These are phyloP conservation scores for Tuber aestivum DNA, from an alignment of 495 filamentous ascomycete species.

Conservation along the genomic window DNA sequence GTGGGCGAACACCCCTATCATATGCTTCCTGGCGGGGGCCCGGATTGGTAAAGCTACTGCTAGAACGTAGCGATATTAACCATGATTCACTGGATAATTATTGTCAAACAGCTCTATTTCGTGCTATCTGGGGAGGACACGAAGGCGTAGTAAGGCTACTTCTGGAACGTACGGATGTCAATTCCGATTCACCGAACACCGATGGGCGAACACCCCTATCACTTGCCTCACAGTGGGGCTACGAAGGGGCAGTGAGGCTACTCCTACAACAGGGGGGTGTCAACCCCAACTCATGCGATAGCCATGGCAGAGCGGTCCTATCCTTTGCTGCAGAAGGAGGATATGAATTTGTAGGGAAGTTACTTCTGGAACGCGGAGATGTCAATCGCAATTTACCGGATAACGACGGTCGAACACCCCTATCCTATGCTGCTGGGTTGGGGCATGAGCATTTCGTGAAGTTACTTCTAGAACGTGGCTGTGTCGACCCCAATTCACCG, in stretches of 20 bases:
- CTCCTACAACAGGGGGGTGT: background rate
- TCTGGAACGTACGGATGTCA: background rate
- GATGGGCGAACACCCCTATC: background rate
- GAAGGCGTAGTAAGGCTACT: background rate
- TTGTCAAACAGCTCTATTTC: background rate
- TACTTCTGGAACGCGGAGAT: too few relatives aligned
- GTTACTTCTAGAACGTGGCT: too few relatives aligned
- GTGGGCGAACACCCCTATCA: too few relatives aligned
- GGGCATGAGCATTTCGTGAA: too few relatives aligned
- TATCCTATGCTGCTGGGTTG: too few relatives aligned
- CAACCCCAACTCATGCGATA: background rate
- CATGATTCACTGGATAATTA: background rate
- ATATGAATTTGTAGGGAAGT: too few relatives aligned
- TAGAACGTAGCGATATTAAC: background rate
- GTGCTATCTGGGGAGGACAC: background rate
- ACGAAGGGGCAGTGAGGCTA: background rate
- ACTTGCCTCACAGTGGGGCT: fast-evolving
- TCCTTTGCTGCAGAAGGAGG: too few relatives aligned
- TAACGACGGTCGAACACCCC: too few relatives aligned
- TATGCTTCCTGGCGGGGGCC: too few relatives aligned
- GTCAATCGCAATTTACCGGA: too few relatives aligned
- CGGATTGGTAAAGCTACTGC: background rate
- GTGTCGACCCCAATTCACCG: too few relatives aligned
- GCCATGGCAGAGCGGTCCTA: too few relatives aligned
- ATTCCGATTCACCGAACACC: background rate